These are phyloP conservation scores for Colletotrichum magnum DNA, from an alignment of 2,329 filamentous ascomycete genomes.

Conservation along the genomic window DNA sequence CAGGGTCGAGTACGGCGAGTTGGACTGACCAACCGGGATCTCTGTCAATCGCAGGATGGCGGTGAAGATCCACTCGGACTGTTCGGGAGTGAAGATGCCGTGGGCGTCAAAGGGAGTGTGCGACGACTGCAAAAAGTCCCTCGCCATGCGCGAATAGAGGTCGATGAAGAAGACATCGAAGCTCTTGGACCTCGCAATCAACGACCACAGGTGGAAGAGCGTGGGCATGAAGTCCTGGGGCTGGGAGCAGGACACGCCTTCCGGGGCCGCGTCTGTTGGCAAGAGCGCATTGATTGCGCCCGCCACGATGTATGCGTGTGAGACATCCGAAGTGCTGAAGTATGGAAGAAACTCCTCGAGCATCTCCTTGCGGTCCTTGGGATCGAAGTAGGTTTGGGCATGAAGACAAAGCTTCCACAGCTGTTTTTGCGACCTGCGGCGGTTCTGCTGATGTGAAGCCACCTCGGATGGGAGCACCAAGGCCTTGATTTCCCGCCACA, in stretches of 20 bases:
- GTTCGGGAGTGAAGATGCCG: conserved; percentile 92
- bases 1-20: conserved; percentile 89
- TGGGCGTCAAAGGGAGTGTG: conserved; percentile 87
- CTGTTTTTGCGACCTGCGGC: conserved; percentile 71
- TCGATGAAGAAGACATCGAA: conserved; percentile 92
- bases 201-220: conserved; percentile 96
- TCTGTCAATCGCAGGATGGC: conserved; percentile 90
- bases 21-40: conserved; percentile 96
- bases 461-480: conserved; percentile 90
- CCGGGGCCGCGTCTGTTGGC: conserved; percentile 84
- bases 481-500: conserved; percentile 93
- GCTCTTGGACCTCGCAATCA: conserved; percentile 89
- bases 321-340: conserved; percentile 93
- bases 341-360: conserved; percentile 85
- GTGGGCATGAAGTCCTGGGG: conserved; percentile 92
- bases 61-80: conserved; percentile 94
- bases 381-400: conserved; percentile 93
- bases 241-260: conserved; percentile 80
- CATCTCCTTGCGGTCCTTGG: conserved; percentile 85
- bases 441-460: conserved; percentile 72
- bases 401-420: conserved; percentile 92
- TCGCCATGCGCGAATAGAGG: conserved; percentile 86
- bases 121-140: conserved; percentile 82
- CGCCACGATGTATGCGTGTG: conserved; percentile 93
- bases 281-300: conserved; percentile 89